These are phyloP conservation scores for Fistulinella prunicolor DNA, from an alignment of 768 basidiomycete species.

Conservation along the genomic window DNA sequence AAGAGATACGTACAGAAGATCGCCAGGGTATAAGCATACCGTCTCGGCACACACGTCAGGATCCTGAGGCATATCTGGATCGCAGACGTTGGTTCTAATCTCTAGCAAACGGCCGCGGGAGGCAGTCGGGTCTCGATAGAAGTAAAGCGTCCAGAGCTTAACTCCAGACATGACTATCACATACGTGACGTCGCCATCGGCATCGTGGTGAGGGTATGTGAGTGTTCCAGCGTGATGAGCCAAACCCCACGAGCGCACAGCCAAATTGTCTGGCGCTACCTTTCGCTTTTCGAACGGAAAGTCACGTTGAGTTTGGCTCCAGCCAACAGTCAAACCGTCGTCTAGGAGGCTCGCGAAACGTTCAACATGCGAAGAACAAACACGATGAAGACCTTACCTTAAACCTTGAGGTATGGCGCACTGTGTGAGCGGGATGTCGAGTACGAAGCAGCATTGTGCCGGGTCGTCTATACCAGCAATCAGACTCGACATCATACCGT, in stretches of 20 bases:
- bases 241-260: background rate
- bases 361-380: background rate
- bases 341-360: background rate
- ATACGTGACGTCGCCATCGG: constrained; percentile 1
- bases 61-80: background rate
- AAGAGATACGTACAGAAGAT: background rate
- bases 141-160: constrained; percentile 9
- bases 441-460: too few relatives aligned
- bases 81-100: background rate
- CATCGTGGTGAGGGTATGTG: constrained; percentile 7
- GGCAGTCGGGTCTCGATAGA: background rate
- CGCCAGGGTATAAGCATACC: background rate
- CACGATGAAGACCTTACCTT: too few relatives aligned
- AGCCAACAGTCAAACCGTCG: constrained; percentile 2
- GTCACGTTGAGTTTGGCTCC: constrained; percentile 1
- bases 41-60: background rate
- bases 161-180: background rate
- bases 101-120: too few relatives aligned
- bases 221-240: too few relatives aligned
- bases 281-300: background rate
- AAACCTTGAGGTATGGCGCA: too few relatives aligned
- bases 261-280: background rate
- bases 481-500: too few relatives aligned
- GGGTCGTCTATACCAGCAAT: too few relatives aligned
- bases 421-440: too few relatives aligned